Evolutionary conservation across 2,329 filamentous ascomycete species (phyloP).

Genomic region (Trichophyton mentagrophytes): DNA sequence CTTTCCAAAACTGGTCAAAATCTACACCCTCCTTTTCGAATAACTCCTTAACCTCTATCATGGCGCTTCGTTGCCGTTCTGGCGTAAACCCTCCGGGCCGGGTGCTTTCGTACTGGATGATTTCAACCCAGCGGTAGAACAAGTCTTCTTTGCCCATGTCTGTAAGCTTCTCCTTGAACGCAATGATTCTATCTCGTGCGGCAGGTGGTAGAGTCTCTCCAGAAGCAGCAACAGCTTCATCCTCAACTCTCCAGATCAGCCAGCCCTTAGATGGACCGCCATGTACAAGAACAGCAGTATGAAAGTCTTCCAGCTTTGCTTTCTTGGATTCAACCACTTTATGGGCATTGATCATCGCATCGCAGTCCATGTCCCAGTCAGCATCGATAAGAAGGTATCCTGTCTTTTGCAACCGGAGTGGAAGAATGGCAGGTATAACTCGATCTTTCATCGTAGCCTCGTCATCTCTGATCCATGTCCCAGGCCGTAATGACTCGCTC

Average conservation of each 20-base stretch:
- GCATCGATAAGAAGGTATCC: constrained; percentile 76
- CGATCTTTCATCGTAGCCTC: constrained; percentile 41
- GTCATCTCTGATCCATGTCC: constrained; percentile 34
- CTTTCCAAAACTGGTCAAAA: constrained; percentile 67
- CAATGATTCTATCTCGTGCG: constrained; percentile 55
- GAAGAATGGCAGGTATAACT: constrained; percentile 57
- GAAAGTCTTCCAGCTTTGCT: constrained; percentile 52
- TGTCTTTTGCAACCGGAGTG: constrained; percentile 61
- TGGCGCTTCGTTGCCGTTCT: constrained; percentile 59
- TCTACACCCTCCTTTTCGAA: constrained; percentile 66
- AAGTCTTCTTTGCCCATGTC: constrained; percentile 72
- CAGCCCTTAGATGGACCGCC: constrained; percentile 54
- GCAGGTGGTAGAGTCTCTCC: constrained; percentile 12
- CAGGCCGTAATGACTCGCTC: constrained; percentile 35
- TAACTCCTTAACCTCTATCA: constrained; percentile 59
- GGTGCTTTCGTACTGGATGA: constrained; percentile 76
- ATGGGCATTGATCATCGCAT: constrained; percentile 62
- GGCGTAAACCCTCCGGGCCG: constrained; percentile 64
- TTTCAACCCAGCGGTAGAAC: constrained; percentile 87
- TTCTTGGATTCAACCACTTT: constrained; percentile 47
- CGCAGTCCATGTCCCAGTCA: constrained; percentile 81
- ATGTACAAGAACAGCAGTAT: constrained; percentile 56
- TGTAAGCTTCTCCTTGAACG: constrained; percentile 63
- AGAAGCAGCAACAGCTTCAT: constrained; percentile 35
- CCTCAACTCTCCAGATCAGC: constrained; percentile 51